phyloP scores from a whole-genome alignment of 2,329 filamentous ascomycete species.

The Ophiocordyceps camponoti-saundersi region DNA sequence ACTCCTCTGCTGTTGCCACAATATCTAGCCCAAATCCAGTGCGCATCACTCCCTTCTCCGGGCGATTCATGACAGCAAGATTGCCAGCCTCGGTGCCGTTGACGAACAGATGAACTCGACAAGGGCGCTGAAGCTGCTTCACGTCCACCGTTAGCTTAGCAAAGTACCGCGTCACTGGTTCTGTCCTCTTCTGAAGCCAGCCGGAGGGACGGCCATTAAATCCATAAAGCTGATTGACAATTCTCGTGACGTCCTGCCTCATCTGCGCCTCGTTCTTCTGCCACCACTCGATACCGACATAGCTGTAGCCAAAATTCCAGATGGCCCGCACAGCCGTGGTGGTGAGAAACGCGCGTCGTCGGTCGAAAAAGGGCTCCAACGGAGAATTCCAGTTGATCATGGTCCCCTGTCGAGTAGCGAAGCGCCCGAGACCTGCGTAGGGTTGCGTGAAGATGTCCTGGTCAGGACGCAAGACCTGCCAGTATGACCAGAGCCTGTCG shows the following conservation, averaged over 20 bases:
- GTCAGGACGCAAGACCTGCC: constrained; percentile 24
- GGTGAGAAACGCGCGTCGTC: constrained; percentile 7
- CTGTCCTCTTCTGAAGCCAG: background rate
- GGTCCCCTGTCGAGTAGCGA: constrained; percentile 20
- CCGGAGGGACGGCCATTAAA: background rate
- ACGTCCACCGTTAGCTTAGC: background rate
- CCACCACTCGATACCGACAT: constrained; percentile 19
- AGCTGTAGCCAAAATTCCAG: constrained; percentile 21
- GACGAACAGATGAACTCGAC: background rate
- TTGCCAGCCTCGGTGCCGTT: background rate
- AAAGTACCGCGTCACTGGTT: background rate
- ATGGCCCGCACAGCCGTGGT: constrained; percentile 25
- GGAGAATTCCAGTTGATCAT: constrained; percentile 23
- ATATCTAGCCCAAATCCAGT: background rate
- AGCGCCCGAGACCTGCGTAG: constrained; percentile 19
- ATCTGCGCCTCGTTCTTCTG: constrained; percentile 13
- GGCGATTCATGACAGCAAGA: background rate
- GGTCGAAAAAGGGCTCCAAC: constrained; percentile 31
- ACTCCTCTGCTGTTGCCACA: background rate
- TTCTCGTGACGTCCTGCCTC: constrained; percentile 11
- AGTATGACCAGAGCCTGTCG: constrained; percentile 44
- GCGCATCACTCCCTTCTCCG: background rate
- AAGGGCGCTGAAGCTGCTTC: background rate
- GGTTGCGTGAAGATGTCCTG: constrained; percentile 16
- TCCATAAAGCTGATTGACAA: constrained; percentile 17